Percentiles rank a stretch among this genome's conserved stretches.
phyloP scores from a whole-genome alignment of 176 grass and related monocot species.

The Aegilops bicornis region DNA sequence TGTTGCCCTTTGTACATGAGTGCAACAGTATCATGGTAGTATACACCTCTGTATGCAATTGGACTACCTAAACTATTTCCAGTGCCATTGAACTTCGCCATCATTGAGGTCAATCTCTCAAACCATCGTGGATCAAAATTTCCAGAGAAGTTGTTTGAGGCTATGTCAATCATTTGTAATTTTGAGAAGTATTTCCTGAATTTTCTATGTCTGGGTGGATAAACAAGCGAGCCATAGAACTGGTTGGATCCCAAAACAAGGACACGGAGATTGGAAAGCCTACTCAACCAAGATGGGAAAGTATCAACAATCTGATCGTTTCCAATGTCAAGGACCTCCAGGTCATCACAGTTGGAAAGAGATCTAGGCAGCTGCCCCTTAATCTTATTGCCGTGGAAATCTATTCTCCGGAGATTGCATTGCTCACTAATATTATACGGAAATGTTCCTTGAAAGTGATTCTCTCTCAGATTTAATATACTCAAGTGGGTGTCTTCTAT shows the following conservation, averaged over 20 bases:
- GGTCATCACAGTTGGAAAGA: neutral
- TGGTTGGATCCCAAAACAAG: slow-evolving; percentile 39
- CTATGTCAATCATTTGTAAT: slow-evolving; percentile 35
- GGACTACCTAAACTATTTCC: too few species aligned
- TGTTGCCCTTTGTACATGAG: too few species aligned
- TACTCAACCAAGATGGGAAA: slow-evolving; percentile 25
- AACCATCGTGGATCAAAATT: neutral
- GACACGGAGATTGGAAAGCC: slow-evolving; percentile 13
- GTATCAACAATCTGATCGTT: slow-evolving; percentile 18
- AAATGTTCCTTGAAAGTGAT: slow-evolving; percentile 4
- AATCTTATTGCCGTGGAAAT: slow-evolving; percentile 19
- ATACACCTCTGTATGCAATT: too few species aligned
- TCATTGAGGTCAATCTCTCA: neutral
- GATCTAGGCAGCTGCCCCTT: slow-evolving; percentile 11
- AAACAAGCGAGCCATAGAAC: slow-evolving; percentile 24
- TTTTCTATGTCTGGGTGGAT: neutral
- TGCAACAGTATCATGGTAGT: too few species aligned
- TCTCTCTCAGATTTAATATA: slow-evolving; percentile 22
- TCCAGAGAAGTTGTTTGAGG: slow-evolving; percentile 32
- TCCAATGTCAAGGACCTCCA: slow-evolving; percentile 39
- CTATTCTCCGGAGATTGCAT: neutral
- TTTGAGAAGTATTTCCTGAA: neutral
- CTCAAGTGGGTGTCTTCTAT: neutral
- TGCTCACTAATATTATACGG: neutral
- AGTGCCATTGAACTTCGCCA: neutral